These are phyloP conservation scores for Prunus mira DNA, from an alignment of 306 rosid species.

Conservation along the genomic window DNA sequence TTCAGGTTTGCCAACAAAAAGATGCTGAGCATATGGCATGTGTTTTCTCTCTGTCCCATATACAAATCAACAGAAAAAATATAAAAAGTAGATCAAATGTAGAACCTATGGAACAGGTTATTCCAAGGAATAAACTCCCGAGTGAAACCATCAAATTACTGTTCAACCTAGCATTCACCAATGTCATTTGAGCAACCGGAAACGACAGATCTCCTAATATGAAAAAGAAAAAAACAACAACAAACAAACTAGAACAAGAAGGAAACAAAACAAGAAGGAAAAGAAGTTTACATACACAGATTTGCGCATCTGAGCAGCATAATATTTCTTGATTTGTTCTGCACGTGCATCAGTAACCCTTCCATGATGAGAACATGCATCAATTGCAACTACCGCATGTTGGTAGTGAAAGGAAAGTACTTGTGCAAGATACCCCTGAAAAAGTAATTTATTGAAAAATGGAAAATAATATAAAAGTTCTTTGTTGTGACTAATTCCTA, in stretches of 20 bases:
- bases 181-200: background rate
- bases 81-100: background rate
- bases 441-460: constrained; percentile 14
- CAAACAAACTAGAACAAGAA: background rate
- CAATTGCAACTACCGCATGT: constrained; percentile 78
- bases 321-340: constrained; percentile 64
- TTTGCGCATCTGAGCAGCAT: constrained; percentile 64
- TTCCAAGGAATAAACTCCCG: background rate
- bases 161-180: background rate
- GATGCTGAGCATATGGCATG: background rate
- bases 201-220: background rate
- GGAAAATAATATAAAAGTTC: background rate
- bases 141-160: background rate
- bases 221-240: background rate
- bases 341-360: constrained; percentile 73
- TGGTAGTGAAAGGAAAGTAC: constrained; percentile 81
- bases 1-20: background rate
- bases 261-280: background rate
- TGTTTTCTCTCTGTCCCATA: background rate
- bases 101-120: background rate
- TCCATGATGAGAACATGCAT: constrained; percentile 92
- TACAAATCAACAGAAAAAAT: background rate
- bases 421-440: constrained; percentile 94
- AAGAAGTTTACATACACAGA: constrained; percentile 44
- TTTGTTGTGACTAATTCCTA: background rate